Percentiles rank a stretch among this genome's conserved stretches.
These are phyloP conservation scores for Debaryomyces sp. DNA, from an alignment of 1,139 yeast species.

Conservation along the genomic window DNA sequence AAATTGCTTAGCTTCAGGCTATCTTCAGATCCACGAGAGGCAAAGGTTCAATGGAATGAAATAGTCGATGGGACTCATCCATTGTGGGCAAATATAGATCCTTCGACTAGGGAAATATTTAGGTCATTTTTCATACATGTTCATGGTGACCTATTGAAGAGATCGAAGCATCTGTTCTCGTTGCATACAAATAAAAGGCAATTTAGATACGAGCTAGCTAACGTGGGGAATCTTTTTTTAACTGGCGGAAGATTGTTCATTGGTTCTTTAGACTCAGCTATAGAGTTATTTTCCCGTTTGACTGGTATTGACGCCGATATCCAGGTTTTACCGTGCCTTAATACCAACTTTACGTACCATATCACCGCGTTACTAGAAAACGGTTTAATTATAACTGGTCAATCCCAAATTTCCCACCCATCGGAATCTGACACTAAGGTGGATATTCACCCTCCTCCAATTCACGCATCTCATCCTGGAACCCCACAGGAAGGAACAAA, in stretches of 20 bases:
- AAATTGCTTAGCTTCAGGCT: conserved; percentile 63
- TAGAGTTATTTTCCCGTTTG: conserved; percentile 71
- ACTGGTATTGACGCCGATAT: conserved; percentile 60
- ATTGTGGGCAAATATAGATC: conserved; percentile 64
- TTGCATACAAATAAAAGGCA: conserved; percentile 46
- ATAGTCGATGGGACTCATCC: conserved; percentile 80
- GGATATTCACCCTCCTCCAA: conserved; percentile 27
- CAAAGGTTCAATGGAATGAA: conserved; percentile 72
- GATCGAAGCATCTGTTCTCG: conserved; percentile 51
- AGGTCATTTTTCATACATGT: conserved; percentile 79
- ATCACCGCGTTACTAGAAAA: conserved; percentile 75
- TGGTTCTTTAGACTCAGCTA: conserved; percentile 83
- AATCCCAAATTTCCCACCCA: conserved; percentile 93
- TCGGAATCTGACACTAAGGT: conserved; percentile 22
- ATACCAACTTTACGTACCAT: conserved; percentile 83
- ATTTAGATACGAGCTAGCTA: conserved; percentile 76
- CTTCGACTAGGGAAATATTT: conserved; percentile 71
- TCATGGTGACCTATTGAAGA: conserved; percentile 73
- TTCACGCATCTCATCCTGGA: conserved; percentile 39
- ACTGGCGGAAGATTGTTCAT: conserved; percentile 82
- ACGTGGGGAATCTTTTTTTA: conserved; percentile 80
- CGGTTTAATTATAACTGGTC: conserved; percentile 86
- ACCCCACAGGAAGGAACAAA: conserved; percentile 30
- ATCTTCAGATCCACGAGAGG: conserved; percentile 51
- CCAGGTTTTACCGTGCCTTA: conserved; percentile 77